Conservation (phyloP, 1,284 basidiomycete genomes). For the Meira nashicola region DNA sequence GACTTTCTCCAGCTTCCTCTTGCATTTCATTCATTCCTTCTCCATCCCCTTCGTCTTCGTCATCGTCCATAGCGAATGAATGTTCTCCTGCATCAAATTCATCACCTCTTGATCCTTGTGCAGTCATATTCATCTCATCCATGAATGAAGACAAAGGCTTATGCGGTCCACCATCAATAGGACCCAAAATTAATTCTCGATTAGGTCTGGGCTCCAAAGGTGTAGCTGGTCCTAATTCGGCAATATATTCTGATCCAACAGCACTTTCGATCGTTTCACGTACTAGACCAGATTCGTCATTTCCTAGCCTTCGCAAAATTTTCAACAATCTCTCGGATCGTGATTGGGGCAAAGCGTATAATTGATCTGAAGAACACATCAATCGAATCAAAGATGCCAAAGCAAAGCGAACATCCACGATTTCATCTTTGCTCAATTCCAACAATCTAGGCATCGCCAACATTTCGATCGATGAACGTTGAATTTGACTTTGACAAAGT, state of each 20-base stretch:
- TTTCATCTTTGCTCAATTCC: constrained; percentile 64
- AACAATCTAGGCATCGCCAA: constrained; percentile 63
- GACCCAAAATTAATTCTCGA: constrained; percentile 40
- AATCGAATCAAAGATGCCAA: constrained; percentile 66
- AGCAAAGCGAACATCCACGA: constrained; percentile 81
- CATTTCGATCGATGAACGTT: constrained; percentile 58
- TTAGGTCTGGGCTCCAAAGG: neutral
- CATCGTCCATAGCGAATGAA: constrained; percentile 25
- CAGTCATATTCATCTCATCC: too few species aligned
- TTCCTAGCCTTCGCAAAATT: constrained; percentile 31
- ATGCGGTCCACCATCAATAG: constrained; percentile 27
- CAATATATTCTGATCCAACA: constrained; percentile 12
- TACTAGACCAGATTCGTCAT: constrained; percentile 41
- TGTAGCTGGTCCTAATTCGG: neutral
- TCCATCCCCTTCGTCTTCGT: constrained; percentile 20
- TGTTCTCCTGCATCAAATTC: constrained; percentile 4
- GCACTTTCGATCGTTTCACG: constrained; percentile 25
- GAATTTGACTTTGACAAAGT: constrained; percentile 32
- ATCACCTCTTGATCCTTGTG: neutral
- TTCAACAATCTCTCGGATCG: constrained; percentile 28
- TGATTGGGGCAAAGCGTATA: constrained; percentile 44
- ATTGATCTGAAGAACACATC: constrained; percentile 53
- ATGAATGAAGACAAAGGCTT: neutral
- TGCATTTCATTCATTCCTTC: neutral
- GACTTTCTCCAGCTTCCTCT: neutral